Percentiles rank a stretch among this genome's conserved stretches.
These are phyloP conservation scores for Cyberlindnera maritima DNA, from an alignment of 805 yeast species.

Conservation along the genomic window DNA sequence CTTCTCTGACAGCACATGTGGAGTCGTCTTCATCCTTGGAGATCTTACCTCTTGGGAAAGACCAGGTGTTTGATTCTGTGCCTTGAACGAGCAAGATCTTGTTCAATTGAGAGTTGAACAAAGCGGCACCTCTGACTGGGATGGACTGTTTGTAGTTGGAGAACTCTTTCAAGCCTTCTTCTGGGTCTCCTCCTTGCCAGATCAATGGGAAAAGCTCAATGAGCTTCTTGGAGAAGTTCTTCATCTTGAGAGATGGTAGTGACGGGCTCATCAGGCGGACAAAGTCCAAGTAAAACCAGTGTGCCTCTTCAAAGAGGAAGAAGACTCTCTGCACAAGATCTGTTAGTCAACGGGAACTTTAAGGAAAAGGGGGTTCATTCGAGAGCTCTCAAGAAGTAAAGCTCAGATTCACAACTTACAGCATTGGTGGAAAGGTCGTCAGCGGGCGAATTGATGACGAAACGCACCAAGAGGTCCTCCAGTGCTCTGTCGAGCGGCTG, in stretches of 20 bases:
- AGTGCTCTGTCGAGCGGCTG: constrained; percentile 70
- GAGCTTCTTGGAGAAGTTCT: constrained; percentile 65
- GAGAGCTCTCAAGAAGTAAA: too few species aligned
- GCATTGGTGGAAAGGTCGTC: constrained; percentile 82
- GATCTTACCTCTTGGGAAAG: constrained; percentile 96
- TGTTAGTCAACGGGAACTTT: constrained; percentile 26
- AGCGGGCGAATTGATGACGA: constrained; percentile 85
- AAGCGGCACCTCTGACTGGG: constrained; percentile 95
- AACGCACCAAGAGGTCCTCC: constrained; percentile 86
- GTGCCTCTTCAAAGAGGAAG: constrained; percentile 97
- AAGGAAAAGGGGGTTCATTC: neutral
- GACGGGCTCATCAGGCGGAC: constrained; percentile 67
- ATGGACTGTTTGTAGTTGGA: constrained; percentile 83
- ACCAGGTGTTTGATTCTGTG: constrained; percentile 80
- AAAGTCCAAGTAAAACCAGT: constrained; percentile 94
- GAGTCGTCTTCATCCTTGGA: constrained; percentile 88
- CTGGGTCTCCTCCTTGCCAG: constrained; percentile 84
- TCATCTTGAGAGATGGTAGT: constrained; percentile 76
- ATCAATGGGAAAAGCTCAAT: constrained; percentile 69
- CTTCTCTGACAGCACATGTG: constrained; percentile 89
- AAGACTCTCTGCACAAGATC: constrained; percentile 52
- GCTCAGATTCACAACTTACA: constrained; percentile 15
- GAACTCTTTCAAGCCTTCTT: constrained; percentile 72
- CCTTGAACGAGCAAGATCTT: constrained; percentile 83
- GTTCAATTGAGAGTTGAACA: constrained; percentile 66